A percentile compares a stretch with the other conserved stretches of the same genome.
These are phyloP conservation scores for Apiospora kogelbergensis DNA, from an alignment of 2,329 filamentous ascomycete species.

Conservation along the genomic window DNA sequence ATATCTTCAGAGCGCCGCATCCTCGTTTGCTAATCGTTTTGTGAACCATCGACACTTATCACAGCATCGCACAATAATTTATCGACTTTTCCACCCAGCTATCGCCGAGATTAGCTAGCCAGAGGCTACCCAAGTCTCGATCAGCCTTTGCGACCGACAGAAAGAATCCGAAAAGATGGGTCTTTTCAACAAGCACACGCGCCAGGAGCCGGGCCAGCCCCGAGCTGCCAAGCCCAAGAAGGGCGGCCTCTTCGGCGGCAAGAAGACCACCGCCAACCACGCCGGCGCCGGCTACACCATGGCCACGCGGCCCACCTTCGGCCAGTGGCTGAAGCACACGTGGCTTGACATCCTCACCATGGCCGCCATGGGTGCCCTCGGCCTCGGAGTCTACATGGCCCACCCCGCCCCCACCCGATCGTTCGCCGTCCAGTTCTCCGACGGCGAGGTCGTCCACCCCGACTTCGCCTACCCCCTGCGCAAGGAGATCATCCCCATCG, in stretches of 20 bases:
- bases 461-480: slow-evolving; percentile 71
- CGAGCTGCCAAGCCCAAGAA: slow-evolving; percentile 8
- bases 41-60: neutral
- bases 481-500: slow-evolving; percentile 71
- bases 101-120: neutral
- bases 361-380: slow-evolving; percentile 63
- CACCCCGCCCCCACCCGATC: slow-evolving; percentile 67
- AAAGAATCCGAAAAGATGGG: slow-evolving; percentile 18
- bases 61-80: too few relatives aligned
- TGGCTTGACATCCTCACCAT: slow-evolving; percentile 70
- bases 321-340: slow-evolving; percentile 68
- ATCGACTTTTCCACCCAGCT: neutral
- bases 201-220: slow-evolving; percentile 14
- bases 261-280: neutral
- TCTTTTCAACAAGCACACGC: slow-evolving; percentile 23
- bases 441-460: slow-evolving; percentile 69
- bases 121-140: neutral
- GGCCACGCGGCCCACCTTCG: slow-evolving; percentile 57
- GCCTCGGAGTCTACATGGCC: slow-evolving; percentile 66
- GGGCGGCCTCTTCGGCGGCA: neutral
- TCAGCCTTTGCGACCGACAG: neutral
- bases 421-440: slow-evolving; percentile 65
- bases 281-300: slow-evolving; percentile 37
- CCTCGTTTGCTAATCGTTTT: neutral
- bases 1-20: neutral